phyloP scores from a whole-genome alignment of 495 filamentous ascomycete genomes.

The Aspergillus haitiensis region DNA sequence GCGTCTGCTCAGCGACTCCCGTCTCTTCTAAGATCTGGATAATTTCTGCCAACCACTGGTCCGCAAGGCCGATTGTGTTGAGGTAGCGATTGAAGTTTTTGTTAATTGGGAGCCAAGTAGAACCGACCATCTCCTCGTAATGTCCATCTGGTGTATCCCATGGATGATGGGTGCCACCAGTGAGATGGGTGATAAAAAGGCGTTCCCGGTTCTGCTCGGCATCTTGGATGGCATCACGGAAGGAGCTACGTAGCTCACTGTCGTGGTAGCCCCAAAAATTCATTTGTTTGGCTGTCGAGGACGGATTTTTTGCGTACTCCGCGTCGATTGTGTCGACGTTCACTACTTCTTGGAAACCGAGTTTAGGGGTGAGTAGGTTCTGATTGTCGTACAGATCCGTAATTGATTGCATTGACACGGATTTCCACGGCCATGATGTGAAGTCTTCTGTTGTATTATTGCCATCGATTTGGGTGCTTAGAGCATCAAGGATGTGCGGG shows the following conservation, averaged over 20 bases:
- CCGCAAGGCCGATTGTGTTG: constrained; percentile 42
- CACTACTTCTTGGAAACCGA: constrained; percentile 38
- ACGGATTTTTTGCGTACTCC: constrained; percentile 20
- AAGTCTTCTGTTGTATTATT: constrained; percentile 34
- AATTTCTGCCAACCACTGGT: constrained; percentile 39
- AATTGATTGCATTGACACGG: constrained; percentile 41
- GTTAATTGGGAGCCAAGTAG: constrained; percentile 22
- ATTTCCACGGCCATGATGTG: constrained; percentile 37
- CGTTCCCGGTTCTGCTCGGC: constrained; percentile 38
- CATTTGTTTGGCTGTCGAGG: constrained; percentile 29
- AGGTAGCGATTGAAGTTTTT: constrained; percentile 38
- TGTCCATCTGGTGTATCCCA: constrained; percentile 37
- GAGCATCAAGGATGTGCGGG: constrained; percentile 37
- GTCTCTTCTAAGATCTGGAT: constrained; percentile 39
- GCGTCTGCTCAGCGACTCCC: constrained; percentile 42
- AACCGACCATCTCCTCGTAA: constrained; percentile 26
- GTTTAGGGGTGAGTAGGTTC: constrained; percentile 26
- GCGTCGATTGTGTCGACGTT: constrained; percentile 30
- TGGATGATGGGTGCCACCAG: constrained; percentile 43
- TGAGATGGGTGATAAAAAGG: constrained; percentile 46
- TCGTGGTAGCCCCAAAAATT: constrained; percentile 43
- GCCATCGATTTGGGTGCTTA: constrained; percentile 36
- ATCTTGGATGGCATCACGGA: constrained; percentile 37
- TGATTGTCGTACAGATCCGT: constrained; percentile 41
- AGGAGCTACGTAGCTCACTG: constrained; percentile 35